A percentile compares a stretch with the other conserved stretches of the same genome.
Evolutionary conservation across 208 protist species (phyloP).

Genomic region (Naegleria gruberi): DNA sequence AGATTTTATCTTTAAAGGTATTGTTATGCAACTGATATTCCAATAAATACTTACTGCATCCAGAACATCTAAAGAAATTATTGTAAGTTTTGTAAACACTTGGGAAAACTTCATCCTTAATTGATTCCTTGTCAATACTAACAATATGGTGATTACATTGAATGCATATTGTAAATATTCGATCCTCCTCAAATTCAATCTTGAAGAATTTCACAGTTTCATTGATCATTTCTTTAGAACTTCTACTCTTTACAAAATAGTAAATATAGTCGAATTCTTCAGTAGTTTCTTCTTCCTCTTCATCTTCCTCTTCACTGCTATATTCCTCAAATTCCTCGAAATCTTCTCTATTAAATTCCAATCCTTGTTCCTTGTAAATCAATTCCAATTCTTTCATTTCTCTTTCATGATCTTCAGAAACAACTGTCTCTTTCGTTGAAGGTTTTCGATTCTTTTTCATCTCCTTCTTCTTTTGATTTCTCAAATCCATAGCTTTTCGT

Average conservation of each 20-base stretch:
- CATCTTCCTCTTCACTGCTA: not conserved
- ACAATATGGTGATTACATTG: not conserved
- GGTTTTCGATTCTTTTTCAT: not conserved
- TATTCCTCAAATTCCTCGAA: not conserved
- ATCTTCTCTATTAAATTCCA: slow-evolving; percentile 2
- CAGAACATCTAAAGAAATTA: not conserved
- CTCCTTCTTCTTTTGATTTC: not conserved
- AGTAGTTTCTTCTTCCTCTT: not conserved
- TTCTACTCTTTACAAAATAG: not conserved
- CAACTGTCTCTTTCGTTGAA: too few relatives aligned
- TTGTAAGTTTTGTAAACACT: slow-evolving; percentile 1
- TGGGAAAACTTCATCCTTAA: not conserved
- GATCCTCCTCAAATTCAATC: not conserved
- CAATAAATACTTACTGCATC: too few relatives aligned
- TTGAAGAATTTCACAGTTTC: slow-evolving; percentile 3
- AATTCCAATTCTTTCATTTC: not conserved
- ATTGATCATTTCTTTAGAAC: not conserved
- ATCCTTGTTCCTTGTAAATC: not conserved
- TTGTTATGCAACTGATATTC: too few relatives aligned
- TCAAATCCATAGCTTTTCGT: not conserved
- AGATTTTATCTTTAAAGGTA: too few relatives aligned
- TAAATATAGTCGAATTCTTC: not conserved
- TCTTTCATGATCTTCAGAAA: not conserved
- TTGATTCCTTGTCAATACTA: not conserved
- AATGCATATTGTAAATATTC: not conserved